A percentile compares a stretch with the other conserved stretches of the same genome.
Evolutionary conservation across 2,329 filamentous ascomycete species (phyloP).

Genomic region (Aspergillus caelatus): DNA sequence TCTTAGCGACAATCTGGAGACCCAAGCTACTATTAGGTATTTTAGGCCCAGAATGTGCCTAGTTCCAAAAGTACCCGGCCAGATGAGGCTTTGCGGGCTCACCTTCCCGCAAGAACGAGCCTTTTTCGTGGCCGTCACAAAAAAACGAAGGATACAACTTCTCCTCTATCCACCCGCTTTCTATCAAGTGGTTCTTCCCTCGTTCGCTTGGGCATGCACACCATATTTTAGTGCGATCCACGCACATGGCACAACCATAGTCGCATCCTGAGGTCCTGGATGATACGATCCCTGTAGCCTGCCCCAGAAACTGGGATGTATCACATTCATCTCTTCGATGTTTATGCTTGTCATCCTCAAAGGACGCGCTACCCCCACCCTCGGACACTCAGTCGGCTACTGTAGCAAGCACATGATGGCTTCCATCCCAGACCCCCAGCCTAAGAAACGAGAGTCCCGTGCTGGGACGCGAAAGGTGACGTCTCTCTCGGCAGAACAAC

Average conservation of each 20-base stretch:
- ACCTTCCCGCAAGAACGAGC: conserved; percentile 1
- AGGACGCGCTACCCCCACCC: conserved; percentile 7
- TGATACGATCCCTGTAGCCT: conserved; percentile 12
- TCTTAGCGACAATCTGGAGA: conserved; percentile 13
- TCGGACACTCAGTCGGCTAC: background rate
- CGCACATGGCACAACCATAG: conserved; percentile 27
- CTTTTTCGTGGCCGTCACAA: conserved; percentile 8
- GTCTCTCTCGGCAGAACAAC: conserved; percentile 59
- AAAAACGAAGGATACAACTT: conserved; percentile 14
- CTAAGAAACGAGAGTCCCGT: conserved; percentile 49
- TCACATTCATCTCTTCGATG: conserved; percentile 11
- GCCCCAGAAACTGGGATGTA: conserved; percentile 18
- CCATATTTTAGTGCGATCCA: conserved; percentile 23
- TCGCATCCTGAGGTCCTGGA: conserved; percentile 17
- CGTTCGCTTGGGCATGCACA: conserved; percentile 16
- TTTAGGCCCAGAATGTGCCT: conserved; percentile 15
- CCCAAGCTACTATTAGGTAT: conserved; percentile 7
- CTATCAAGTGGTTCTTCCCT: conserved; percentile 12
- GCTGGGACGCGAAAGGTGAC: conserved; percentile 61
- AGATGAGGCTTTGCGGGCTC: conserved; percentile 13
- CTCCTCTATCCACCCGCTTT: conserved; percentile 17
- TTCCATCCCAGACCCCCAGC: conserved; percentile 23
- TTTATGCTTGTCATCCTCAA: conserved; percentile 15
- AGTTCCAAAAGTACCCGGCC: conserved; percentile 11
- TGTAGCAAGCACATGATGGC: conserved; percentile 24